phyloP scores from a whole-genome alignment of 2,329 filamentous ascomycete species.

The Cladosporium sphaerospermum region DNA sequence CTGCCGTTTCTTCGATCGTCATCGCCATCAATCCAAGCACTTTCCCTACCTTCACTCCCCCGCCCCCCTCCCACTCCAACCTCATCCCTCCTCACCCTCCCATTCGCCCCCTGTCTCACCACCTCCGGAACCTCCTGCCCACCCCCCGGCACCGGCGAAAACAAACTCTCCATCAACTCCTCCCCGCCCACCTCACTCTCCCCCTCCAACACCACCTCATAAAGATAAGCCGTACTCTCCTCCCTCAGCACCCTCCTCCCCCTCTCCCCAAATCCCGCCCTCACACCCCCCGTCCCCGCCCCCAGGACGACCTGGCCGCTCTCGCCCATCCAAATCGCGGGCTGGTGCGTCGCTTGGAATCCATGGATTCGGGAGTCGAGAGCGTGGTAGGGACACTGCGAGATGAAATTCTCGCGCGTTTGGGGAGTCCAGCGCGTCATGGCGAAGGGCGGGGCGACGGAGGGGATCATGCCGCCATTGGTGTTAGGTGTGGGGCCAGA shows the following conservation, averaged over 20 bases:
- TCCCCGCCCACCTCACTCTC: conserved; percentile 24
- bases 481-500: conserved; percentile 29
- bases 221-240: conserved; percentile 41
- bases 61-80: too few species aligned
- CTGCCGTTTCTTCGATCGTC: not conserved
- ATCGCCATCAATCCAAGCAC: not conserved
- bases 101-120: conserved; percentile 37
- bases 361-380: conserved; percentile 41
- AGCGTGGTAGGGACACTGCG: conserved; percentile 44
- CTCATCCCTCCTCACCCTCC: conserved; percentile 28
- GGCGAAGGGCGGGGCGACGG: conserved; percentile 37
- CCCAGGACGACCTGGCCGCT: conserved; percentile 41
- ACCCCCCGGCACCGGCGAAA: conserved; percentile 37
- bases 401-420: conserved; percentile 44
- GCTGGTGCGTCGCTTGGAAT: conserved; percentile 47
- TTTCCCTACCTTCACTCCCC: not conserved
- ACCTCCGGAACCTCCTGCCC: conserved; percentile 34
- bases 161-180: conserved; percentile 28
- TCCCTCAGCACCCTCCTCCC: conserved; percentile 40
- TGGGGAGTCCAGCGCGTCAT: conserved; percentile 49
- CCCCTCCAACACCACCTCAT: conserved; percentile 40
- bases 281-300: conserved; percentile 33
- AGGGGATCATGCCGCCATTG: conserved; percentile 29
- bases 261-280: conserved; percentile 36
- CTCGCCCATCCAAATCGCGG: conserved; percentile 50